phyloP scores from a whole-genome alignment of 2,329 filamentous ascomycete species.

The Beauveria rudraprayagi region DNA sequence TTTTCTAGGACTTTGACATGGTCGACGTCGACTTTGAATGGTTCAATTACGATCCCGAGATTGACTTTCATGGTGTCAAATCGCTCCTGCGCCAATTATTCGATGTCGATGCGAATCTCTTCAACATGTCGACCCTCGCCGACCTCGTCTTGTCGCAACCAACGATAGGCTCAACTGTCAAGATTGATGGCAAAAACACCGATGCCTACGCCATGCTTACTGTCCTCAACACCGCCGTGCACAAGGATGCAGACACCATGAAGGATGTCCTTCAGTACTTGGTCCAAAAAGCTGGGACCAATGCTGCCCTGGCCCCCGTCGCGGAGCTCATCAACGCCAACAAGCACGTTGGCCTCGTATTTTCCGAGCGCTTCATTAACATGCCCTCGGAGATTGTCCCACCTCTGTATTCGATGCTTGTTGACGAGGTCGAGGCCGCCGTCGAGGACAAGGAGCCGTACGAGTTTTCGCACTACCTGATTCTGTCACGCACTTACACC shows the following conservation, averaged over 20 bases:
- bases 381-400: constrained; percentile 90
- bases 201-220: constrained; percentile 92
- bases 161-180: constrained; percentile 86
- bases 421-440: constrained; percentile 84
- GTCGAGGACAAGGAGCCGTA: constrained; percentile 88
- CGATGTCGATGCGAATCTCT: constrained; percentile 75
- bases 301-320: constrained; percentile 48
- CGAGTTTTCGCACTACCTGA: constrained; percentile 84
- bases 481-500: constrained; percentile 85
- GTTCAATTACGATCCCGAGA: constrained; percentile 85
- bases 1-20: constrained; percentile 70
- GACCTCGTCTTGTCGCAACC: constrained; percentile 84
- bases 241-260: constrained; percentile 66
- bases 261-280: constrained; percentile 67
- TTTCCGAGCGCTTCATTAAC: constrained; percentile 94
- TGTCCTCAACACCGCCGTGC: constrained; percentile 72
- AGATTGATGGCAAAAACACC: constrained; percentile 88
- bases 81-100: constrained; percentile 83
- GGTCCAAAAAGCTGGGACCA: constrained; percentile 43
- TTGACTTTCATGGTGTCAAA: constrained; percentile 95
- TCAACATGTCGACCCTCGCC: constrained; percentile 79
- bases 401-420: constrained; percentile 89
- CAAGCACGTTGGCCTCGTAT: constrained; percentile 68
- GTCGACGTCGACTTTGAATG: constrained; percentile 97
- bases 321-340: constrained; percentile 44